phyloP scores from a whole-genome alignment of 2,329 filamentous ascomycete genomes.

The Zymoseptoria brevis region DNA sequence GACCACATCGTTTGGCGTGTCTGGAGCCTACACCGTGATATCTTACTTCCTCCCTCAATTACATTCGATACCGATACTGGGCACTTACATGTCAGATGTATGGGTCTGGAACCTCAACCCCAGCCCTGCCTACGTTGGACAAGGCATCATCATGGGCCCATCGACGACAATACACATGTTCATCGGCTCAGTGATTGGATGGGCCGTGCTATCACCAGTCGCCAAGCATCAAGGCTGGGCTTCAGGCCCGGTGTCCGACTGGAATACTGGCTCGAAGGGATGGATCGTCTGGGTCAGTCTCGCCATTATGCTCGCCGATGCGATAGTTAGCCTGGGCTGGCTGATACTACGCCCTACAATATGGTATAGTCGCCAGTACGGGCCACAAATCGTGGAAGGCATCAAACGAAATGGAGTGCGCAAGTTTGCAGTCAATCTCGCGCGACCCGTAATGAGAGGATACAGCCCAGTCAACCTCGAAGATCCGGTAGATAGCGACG shows the following conservation, averaged over 20 bases:
- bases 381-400: conserved; percentile 26
- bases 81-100: conserved; percentile 59
- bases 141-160: conserved; percentile 97
- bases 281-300: conserved; percentile 98
- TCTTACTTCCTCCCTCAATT: conserved; percentile 87
- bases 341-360: conserved; percentile 60
- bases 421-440: conserved; percentile 28
- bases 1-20: conserved; percentile 51
- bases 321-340: conserved; percentile 78
- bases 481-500: conserved; percentile 10
- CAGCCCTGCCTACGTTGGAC: conserved; percentile 91
- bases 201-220: conserved; percentile 82
- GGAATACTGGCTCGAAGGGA: conserved; percentile 88
- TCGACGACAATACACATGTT: conserved; percentile 95
- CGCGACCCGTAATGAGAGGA: conserved; percentile 28
- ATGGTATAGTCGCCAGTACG: conserved; percentile 36
- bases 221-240: conserved; percentile 86
- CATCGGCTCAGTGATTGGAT: conserved; percentile 78
- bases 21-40: conserved; percentile 59
- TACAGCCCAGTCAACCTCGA: conserved; percentile 33
- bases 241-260: conserved; percentile 74
- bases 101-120: conserved; percentile 98
- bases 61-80: conserved; percentile 81
- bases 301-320: conserved; percentile 93
- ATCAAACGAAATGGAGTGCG: conserved; percentile 24